Base-by-base conservation (phyloP, 306 rosid genomes). In the Benincasa hispida region DNA sequence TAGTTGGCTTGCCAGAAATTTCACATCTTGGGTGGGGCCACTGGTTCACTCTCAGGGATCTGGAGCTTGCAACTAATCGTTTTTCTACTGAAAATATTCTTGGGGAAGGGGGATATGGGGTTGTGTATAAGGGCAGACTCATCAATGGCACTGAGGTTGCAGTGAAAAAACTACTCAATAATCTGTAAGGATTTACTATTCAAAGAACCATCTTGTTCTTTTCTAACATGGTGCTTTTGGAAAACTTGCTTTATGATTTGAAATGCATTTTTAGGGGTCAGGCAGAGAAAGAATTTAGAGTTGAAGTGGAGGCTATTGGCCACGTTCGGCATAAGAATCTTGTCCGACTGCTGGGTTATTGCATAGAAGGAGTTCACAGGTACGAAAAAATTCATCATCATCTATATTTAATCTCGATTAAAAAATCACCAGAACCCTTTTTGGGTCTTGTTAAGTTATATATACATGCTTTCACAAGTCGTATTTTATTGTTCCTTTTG, bases 11-110 rank as follows among this genome's bases (percentile, higher is more conserved):
- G 92, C 98, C 98, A 5, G 98, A 93, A 87, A 18, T 86, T 83
- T 93, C 98, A 66, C 98, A 90, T 86, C 97, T 91, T 69, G 98
- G 98, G 11, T 93, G 98, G 98, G 98, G 98, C 72, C 98, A 93
- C 84, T 93, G 98, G 97, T 93, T 93, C 84, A 93, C 96, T 34
- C 97, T 93, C 79, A 86, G 98, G 82, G 98, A 93, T 90, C 88
- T 93, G 56, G 86, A 93, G 78, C 87, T 79, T 72, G 91, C 97
- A 1, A 93, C 98, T 30, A 85, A 82, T 72, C 86, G 88, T 45
- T 93, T 93, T 79, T 86, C 94, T 15, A 58, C 87, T 0, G 88
- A 80, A 65, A 93, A 88, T 78, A 84, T 91, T 83, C 81, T 93
- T 67, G 98, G 98, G 14, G 98, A 93, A 82, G 98, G 98, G 19